Percentiles rank a stretch among this genome's conserved stretches.
phyloP scores from a whole-genome alignment of 371 early-diverging fungal species.

The Mucor irregularis region DNA sequence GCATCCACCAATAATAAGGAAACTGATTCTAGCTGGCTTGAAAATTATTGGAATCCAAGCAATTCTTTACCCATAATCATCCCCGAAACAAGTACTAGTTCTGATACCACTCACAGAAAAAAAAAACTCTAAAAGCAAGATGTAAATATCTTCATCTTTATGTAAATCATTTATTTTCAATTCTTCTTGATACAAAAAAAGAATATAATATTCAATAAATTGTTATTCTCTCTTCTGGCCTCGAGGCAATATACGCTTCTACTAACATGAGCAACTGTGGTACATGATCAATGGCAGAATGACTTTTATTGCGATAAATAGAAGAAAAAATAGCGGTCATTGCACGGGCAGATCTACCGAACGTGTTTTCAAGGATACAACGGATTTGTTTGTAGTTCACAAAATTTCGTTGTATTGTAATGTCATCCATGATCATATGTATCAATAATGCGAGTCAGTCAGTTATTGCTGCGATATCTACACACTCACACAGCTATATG shows the following conservation, averaged over 20 bases:
- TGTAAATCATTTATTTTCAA: too few species aligned
- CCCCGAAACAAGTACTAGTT: slow-evolving; percentile 6
- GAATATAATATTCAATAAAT: too few species aligned
- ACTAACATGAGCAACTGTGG: too few species aligned
- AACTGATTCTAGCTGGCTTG: slow-evolving; percentile 11
- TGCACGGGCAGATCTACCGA: slow-evolving; percentile 7
- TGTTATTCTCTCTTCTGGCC: too few species aligned
- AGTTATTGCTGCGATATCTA: slow-evolving; percentile 12
- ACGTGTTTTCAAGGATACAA: slow-evolving; percentile 11
- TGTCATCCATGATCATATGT: slow-evolving; percentile 10
- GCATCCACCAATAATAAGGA: neutral
- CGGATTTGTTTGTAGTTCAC: slow-evolving; percentile 17
- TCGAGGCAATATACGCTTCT: too few species aligned
- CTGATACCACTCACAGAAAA: slow-evolving; percentile 4
- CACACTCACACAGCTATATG: slow-evolving; percentile 14
- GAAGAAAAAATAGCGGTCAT: slow-evolving; percentile 7
- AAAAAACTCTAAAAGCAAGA: too few species aligned
- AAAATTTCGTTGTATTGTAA: slow-evolving; percentile 14
- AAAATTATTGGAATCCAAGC: slow-evolving; percentile 4
- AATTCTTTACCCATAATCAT: neutral
- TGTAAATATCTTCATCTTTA: too few species aligned
- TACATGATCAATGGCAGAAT: slow-evolving; percentile 7
- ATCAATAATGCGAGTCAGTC: slow-evolving; percentile 12
- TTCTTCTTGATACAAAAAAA: too few species aligned
- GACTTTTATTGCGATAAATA: slow-evolving; percentile 13